A percentile compares a stretch with the other conserved stretches of the same genome.
These are phyloP conservation scores for Hippophae gyantsensis DNA, from an alignment of 306 rosid species.

Conservation along the genomic window DNA sequence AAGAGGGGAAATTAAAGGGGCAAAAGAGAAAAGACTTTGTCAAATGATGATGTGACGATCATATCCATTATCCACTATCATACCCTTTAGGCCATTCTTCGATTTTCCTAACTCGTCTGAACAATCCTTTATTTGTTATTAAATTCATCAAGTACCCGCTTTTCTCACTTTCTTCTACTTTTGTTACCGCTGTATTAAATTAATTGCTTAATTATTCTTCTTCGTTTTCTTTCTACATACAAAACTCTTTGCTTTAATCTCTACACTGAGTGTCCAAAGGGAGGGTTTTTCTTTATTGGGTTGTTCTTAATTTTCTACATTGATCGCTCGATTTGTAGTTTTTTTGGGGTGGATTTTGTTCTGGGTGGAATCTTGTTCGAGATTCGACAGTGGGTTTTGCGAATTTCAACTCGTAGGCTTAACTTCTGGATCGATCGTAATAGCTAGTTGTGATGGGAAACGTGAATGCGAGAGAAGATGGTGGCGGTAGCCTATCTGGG, in stretches of 20 bases:
- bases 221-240: too few species aligned
- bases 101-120: conserved; percentile 62
- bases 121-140: background rate
- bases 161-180: conserved; percentile 1
- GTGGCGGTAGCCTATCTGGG: background rate
- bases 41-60: conserved; percentile 46
- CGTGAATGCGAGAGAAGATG: conserved; percentile 84
- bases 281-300: too few species aligned
- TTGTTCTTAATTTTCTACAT: too few species aligned
- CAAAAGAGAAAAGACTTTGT: conserved; percentile 23
- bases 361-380: conserved; percentile 4
- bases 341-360: too few species aligned
- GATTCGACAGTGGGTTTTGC: conserved; percentile 26
- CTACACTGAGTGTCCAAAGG: too few species aligned
- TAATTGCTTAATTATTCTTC: too few species aligned
- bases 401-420: background rate
- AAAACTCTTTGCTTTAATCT: too few species aligned
- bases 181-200: too few species aligned
- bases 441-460: conserved; percentile 56
- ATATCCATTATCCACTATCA: conserved; percentile 33
- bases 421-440: background rate
- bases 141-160: background rate
- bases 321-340: too few species aligned
- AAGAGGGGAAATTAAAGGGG: background rate
- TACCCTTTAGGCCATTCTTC: conserved; percentile 29